Evolutionary conservation across 495 filamentous ascomycete species (phyloP), one percentile per base, ranked within the genome.

Genomic region (Lentithecium fluviatile): DNA sequence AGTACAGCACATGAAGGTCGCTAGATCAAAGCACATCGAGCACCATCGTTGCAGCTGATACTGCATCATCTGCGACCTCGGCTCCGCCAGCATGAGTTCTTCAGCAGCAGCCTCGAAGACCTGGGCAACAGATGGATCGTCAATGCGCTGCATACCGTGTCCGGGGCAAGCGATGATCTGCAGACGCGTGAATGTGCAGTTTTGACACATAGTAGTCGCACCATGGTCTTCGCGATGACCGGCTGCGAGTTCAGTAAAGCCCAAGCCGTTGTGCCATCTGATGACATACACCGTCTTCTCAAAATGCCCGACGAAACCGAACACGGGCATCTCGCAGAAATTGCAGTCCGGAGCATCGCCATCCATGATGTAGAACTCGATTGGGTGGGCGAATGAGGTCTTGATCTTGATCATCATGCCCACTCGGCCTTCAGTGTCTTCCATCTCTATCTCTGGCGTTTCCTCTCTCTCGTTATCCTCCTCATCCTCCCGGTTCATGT

Each of bases 341-440:
- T 24, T 45, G 43, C 64, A 66, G 10, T 24, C 26, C 6, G 10
- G n/a, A 20, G 37, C 1, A 1, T 29, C 12, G 12, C 20, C 13
- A 17, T 19, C 6, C 1, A 17, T 8, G 21, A 21, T 11, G 49
- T 51, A 20, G 52, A 66, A 66, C 5, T 24, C 17, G 19, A 66
- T 58, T 7, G 64, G 64, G 32, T 66, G 64, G 25, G 52, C 34
- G 21, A 52, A 66, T 13, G 45, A 62, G 24, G 64, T 66, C 29
- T 15, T 2, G 26, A 62, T 37, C 32, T 49, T 58, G 0, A 47
- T 62, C 15, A 59, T 34, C 1, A 50, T 24, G 12, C 64, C 64
- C 6, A 13, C 6, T 12, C 40, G 52, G 13, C 64, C 64, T 13
- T 52, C 13, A 12, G 58, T 19, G 29, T 66, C 64, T 8, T 36